phyloP scores from a whole-genome alignment of 2,329 filamentous ascomycete species.

The Plenodomus biglobosus region DNA sequence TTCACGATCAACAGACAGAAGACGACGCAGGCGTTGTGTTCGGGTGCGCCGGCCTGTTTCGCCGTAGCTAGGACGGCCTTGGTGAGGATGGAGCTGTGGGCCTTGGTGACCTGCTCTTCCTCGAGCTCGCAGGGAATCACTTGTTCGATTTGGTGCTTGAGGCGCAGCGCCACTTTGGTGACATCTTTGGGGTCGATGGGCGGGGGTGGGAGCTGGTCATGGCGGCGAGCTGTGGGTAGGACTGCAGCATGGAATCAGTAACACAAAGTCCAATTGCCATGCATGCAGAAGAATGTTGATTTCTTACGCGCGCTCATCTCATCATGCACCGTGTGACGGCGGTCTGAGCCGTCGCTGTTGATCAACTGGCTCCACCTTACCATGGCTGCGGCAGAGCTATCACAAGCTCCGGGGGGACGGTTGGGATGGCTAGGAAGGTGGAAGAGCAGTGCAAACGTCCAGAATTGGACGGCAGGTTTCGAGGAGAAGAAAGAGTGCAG shows the following conservation, averaged over 20 bases:
- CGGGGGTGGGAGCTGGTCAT: conserved; percentile 61
- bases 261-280: conserved; percentile 1
- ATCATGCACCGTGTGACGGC: conserved; percentile 45
- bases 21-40: conserved; percentile 78
- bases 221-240: conserved; percentile 62
- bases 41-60: conserved; percentile 73
- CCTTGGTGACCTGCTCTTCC: conserved; percentile 69
- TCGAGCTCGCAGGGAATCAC: conserved; percentile 89
- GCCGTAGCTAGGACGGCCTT: conserved; percentile 76
- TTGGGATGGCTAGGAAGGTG: neutral
- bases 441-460: neutral
- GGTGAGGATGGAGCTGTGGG: conserved; percentile 86
- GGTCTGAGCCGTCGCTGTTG: conserved; percentile 42
- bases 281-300: neutral
- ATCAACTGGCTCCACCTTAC: conserved; percentile 45
- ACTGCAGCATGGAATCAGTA: conserved; percentile 50
- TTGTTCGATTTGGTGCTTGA: conserved; percentile 88
- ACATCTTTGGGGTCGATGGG: conserved; percentile 77
- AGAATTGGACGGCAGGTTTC: neutral
- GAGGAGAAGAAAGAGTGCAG: neutral
- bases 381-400: conserved; percentile 27
- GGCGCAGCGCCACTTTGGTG: conserved; percentile 82
- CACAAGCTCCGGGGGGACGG: neutral
- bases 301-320: conserved; percentile 46
- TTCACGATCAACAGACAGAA: conserved; percentile 76